Base-by-base conservation (phyloP, 768 basidiomycete species). In the Mrakia blollopis region DNA sequence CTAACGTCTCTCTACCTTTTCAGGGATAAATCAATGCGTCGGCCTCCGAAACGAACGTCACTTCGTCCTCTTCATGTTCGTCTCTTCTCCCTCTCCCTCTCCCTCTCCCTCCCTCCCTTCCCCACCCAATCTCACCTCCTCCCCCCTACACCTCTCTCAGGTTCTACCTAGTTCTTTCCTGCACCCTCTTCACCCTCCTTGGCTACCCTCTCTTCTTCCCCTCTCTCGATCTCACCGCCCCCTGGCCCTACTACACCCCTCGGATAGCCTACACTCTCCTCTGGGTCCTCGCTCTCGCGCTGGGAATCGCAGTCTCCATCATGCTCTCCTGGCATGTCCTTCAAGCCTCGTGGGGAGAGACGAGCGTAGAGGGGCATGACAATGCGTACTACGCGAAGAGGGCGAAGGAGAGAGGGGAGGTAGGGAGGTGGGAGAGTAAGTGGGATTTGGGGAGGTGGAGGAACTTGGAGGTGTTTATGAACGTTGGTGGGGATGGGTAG, bases 1-100 rank as follows among this genome's bases (percentile, higher is more conserved):
- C 35, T 47, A 37, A 28, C 72, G 35, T 50, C 28, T 21, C 18
- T 41, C 25, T 35, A 32, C n/a, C 35, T 21, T 28, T 73, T 10
- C 81, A 94, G 93, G 94, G 94, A 89, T 98, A 70, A 98, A 98
- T 83, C 93, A 94, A 88, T 98, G 96, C 82, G 96, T 99, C 62
- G 96, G 96, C 16, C 83, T 98, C 10, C 87, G 96, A 82, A 99
- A 98, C 80, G 95, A 98, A 82, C 89, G 96, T 0, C 94, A 98
- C 84, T 99, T 99, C 80, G 87, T 96, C 54, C 85, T 98, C 67
- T 99, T 98, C 87, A 91, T 98, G 93, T 92, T 79, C 74, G 90
- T 84, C 60, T 47, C n/a, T 35, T 21, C 50, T 52, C 9, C 23
- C 25, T 62, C 23, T 69, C 44, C 25, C 13, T 14, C 39, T 63